phyloP scores from a whole-genome alignment of 108 stramenopile genomes.

The Ochromonas danica region DNA sequence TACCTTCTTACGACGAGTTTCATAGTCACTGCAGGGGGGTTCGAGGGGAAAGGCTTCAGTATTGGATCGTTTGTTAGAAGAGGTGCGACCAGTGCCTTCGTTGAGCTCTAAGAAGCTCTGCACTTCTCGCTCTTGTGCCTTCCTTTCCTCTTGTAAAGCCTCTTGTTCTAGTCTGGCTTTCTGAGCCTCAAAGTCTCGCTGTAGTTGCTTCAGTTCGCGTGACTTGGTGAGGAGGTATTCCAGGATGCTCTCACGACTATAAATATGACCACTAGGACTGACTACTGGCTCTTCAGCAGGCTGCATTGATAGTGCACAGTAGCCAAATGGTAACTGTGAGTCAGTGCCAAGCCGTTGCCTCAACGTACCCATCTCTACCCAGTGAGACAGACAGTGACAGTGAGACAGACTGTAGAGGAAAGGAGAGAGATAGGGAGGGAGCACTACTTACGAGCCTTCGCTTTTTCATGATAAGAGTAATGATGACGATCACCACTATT shows the following conservation, averaged over 20 bases:
- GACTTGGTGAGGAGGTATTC: slow-evolving; percentile 36
- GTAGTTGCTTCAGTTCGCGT: slow-evolving; percentile 30
- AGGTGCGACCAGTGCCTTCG: too few relatives aligned
- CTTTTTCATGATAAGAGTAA: neutral
- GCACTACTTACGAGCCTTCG: neutral
- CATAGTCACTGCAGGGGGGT: neutral
- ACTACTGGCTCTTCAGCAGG: slow-evolving; percentile 45
- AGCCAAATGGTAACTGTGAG: slow-evolving; percentile 60
- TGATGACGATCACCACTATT: neutral
- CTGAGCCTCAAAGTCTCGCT: slow-evolving; percentile 34
- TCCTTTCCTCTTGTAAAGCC: neutral
- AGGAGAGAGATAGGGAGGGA: neutral
- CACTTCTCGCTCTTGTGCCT: too few relatives aligned
- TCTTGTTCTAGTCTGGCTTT: neutral
- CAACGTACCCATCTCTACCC: neutral
- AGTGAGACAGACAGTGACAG: neutral
- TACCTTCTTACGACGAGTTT: slow-evolving; percentile 1
- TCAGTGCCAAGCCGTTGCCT: neutral
- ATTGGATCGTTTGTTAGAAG: too few relatives aligned
- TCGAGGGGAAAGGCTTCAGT: too few relatives aligned
- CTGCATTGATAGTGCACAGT: slow-evolving; percentile 69
- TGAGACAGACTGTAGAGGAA: neutral
- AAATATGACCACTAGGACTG: slow-evolving; percentile 40
- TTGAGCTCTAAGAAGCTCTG: too few relatives aligned
- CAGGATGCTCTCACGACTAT: slow-evolving; percentile 37